A percentile compares a stretch with the other conserved stretches of the same genome.
These are phyloP conservation scores for Sphaerulina musiva DNA, from an alignment of 2,329 filamentous ascomycete species.

Conservation along the genomic window DNA sequence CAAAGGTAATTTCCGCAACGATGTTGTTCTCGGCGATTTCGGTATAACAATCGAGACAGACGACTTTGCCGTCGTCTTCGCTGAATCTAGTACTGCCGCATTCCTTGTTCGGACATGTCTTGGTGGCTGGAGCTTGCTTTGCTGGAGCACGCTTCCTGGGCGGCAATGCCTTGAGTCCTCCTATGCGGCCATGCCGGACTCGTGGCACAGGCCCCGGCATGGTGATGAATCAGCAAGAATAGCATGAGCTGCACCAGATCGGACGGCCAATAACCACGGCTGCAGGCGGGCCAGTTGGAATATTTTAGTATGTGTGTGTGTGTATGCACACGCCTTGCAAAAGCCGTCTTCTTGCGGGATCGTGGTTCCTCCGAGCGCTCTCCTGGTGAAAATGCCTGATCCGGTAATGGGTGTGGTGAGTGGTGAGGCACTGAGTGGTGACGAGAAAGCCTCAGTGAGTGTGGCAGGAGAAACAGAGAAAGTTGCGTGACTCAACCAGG, in stretches of 20 bases:
- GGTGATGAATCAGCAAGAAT: not conserved
- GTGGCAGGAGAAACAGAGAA: not conserved
- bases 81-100: conserved; percentile 21
- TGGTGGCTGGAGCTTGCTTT: conserved; percentile 5
- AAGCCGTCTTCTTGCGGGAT: no score
- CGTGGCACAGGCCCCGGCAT: conserved; percentile 7
- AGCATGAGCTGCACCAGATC: conserved; percentile 12
- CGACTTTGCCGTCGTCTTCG: conserved; percentile 39
- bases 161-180: conserved; percentile 7
- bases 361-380: not conserved
- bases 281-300: no score
- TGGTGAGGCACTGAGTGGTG: not conserved
- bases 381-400: not conserved
- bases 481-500: not conserved
- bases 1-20: conserved; percentile 85
- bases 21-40: conserved; percentile 82
- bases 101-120: conserved; percentile 13
- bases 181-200: conserved; percentile 6
- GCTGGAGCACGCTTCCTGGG: conserved; percentile 9
- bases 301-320: no score
- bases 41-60: conserved; percentile 78
- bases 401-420: not conserved
- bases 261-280: conserved; percentile 12
- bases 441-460: not conserved
- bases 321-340: no score